Conservation (phyloP, 768 basidiomycete genomes). For the Cystobasidium ongulense region DNA sequence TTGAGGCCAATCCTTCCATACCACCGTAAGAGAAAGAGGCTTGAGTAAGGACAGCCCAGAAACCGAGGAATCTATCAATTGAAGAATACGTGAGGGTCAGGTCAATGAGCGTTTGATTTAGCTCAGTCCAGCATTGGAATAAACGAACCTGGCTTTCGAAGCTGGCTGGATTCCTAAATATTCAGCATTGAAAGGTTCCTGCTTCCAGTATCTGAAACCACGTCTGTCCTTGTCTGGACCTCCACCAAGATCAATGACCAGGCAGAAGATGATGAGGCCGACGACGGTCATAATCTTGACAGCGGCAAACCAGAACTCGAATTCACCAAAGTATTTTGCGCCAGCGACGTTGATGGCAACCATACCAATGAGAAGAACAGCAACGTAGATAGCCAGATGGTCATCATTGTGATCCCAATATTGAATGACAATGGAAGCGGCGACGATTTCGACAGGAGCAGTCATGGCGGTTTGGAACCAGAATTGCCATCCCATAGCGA, state of each 20-base stretch:
- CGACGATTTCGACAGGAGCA: constrained; percentile 45
- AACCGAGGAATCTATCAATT: constrained; percentile 45
- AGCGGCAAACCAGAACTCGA: constrained; percentile 42
- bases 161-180: constrained; percentile 12
- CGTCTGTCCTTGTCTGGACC: constrained; percentile 54
- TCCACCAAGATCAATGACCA: constrained; percentile 57
- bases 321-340: constrained; percentile 39
- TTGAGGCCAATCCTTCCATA: constrained; percentile 65
- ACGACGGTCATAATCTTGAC: constrained; percentile 44
- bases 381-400: constrained; percentile 49
- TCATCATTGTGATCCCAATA: constrained; percentile 39
- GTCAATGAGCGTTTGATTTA: constrained; percentile 37
- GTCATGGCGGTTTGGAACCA: constrained; percentile 49
- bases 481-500: constrained; percentile 48
- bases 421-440: constrained; percentile 43
- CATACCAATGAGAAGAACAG: constrained; percentile 55
- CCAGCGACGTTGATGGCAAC: constrained; percentile 57
- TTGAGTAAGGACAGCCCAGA: constrained; percentile 50
- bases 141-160: background rate
- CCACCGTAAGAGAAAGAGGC: constrained; percentile 70
- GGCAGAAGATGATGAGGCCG: constrained; percentile 50
- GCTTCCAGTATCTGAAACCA: constrained; percentile 48
- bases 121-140: background rate
- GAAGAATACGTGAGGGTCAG: constrained; percentile 40
- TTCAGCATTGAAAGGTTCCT: constrained; percentile 35